Evolutionary conservation across 345 rosid genomes (phyloP), one percentile per base, ranked within the genome.

Genomic region (Sapria himalayana): DNA sequence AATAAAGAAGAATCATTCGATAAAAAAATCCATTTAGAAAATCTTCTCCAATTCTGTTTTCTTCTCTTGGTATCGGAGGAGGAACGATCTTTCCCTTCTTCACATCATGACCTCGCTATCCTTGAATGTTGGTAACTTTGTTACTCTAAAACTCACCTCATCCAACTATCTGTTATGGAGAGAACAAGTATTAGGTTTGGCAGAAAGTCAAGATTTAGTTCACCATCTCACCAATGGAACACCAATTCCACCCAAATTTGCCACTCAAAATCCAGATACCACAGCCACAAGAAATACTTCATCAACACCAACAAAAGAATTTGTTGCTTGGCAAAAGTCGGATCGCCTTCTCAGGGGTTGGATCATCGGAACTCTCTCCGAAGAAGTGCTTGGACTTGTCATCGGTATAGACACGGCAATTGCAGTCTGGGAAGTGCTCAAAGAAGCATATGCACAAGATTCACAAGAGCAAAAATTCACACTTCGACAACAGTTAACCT

Each of bases 361-460:
- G 46, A 20, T 49, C 2, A 49, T 33, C 15, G 29, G 32, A 5
- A 49, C 46, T 1, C 12, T 40, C 2, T 23, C n/a, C 14, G 22
- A 49, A 49, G 37, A 48, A 29, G 44, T 21, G 4, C 33, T 49
- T 16, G 22, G 45, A 13, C 25, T 49, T 15, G 22, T 15, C 4
- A 29, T 38, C 11, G 39, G 53, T 5, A 21, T 15, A 6, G 37
- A 27, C 15, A 24, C 21, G 14, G 15, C 31, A 6, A 29, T 25
- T 27, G 13, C n/a, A 9, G 21, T 29, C 10, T 37, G 37, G 53
- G 27, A 25, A 3, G 13, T 44, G 1, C 7, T 48, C 7, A 31
- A 49, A 19, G 22, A 49, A 19, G 37, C 20, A 1, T 49, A 20
- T 31, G 46, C 33, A 5, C 23, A 49, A 32, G 46, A 49, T 7